Conservation (phyloP, 306 rosid genomes). For the Medicago truncatula region MtrunA17r5.0-ANR NC_053046.1:16109501-16110000, state of each 20-base stretch:
- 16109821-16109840: constrained; percentile 97
- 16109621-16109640: constrained; percentile 34
- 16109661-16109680: constrained; percentile 36
- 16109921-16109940: constrained; percentile 3
- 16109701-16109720: constrained; percentile 37
- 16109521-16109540: constrained; percentile 47
- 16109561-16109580: constrained; percentile 43
- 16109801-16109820: constrained; percentile 76
- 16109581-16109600: constrained; percentile 46
- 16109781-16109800: constrained; percentile 70
- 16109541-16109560: constrained; percentile 43
- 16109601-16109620: constrained; percentile 59
- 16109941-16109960: too few species aligned
- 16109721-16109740: constrained; percentile 47
- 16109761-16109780: constrained; percentile 69
- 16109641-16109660: constrained; percentile 30
- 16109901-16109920: not conserved
- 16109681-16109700: constrained; percentile 30
- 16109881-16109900: too few species aligned
- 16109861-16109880: constrained; percentile 63
- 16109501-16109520: not conserved
- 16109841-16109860: constrained; percentile 81
- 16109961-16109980: too few species aligned
- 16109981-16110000: too few species aligned
- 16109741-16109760: constrained; percentile 45